Conservation (phyloP, 2,329 filamentous ascomycete species). For the Bertia moriformis region DNA sequence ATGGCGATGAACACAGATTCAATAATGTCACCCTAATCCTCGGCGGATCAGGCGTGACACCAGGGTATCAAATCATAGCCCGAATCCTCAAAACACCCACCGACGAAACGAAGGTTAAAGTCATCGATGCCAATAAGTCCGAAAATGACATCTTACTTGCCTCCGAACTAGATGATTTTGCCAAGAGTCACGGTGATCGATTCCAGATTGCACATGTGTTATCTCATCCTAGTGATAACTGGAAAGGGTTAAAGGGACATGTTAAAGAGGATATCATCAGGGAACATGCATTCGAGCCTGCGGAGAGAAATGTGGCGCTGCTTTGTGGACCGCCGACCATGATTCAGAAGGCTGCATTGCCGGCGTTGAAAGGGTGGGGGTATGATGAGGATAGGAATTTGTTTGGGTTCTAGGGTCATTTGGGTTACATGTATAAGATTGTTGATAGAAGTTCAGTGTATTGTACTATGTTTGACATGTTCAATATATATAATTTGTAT, state of each 20-base stretch:
- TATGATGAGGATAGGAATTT: conserved; percentile 1
- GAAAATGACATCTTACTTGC: conserved; percentile 88
- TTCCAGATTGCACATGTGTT: conserved; percentile 80
- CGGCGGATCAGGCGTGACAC: conserved; percentile 93
- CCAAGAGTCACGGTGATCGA: conserved; percentile 88
- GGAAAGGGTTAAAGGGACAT: background rate
- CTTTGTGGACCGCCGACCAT: background rate
- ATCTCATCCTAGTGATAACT: background rate
- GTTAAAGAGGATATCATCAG: background rate
- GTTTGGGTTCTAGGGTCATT: background rate
- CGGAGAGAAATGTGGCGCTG: background rate
- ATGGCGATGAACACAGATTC: conserved; percentile 23
- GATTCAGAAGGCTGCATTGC: background rate
- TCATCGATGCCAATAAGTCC: conserved; percentile 78
- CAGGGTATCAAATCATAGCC: conserved; percentile 89
- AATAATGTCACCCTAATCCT: conserved; percentile 59
- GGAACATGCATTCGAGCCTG: background rate
- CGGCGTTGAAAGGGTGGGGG: background rate
- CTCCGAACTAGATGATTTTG: conserved; percentile 68
- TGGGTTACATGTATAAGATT: too few species aligned
- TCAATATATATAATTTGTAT: too few species aligned
- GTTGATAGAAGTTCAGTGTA: too few species aligned
- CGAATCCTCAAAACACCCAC: conserved; percentile 87
- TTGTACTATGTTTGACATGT: too few species aligned
- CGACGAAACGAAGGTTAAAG: conserved; percentile 60